These are phyloP conservation scores for Plenodomus biglobosus DNA, from an alignment of 2,329 filamentous ascomycete genomes.

Conservation along the genomic window DNA sequence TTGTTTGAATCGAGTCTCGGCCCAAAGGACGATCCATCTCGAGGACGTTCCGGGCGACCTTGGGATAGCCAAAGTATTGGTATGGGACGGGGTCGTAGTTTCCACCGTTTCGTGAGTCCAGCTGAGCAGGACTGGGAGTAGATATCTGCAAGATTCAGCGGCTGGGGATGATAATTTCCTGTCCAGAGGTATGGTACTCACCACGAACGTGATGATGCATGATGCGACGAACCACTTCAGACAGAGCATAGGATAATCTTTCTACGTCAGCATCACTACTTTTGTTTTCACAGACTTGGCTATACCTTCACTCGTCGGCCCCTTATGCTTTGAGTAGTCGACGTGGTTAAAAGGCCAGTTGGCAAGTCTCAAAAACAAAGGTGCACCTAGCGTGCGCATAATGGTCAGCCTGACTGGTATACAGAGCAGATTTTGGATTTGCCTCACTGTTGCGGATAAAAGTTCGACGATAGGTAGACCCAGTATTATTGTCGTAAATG, in stretches of 20 bases:
- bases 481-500: constrained; percentile 32
- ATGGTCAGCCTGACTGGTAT: no score
- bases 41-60: constrained; percentile 33
- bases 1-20: constrained; percentile 12
- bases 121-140: constrained; percentile 17
- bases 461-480: constrained; percentile 33
- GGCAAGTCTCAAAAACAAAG: constrained; percentile 30
- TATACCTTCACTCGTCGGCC: constrained; percentile 22
- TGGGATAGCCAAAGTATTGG: constrained; percentile 33
- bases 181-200: constrained; percentile 13
- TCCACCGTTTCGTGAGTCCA: constrained; percentile 21
- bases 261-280: constrained; percentile 1
- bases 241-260: constrained; percentile 27
- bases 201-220: constrained; percentile 27
- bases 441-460: constrained; percentile 26
- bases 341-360: constrained; percentile 38
- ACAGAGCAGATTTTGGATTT: no score
- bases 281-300: background rate
- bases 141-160: constrained; percentile 19
- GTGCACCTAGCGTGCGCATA: constrained; percentile 11
- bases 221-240: constrained; percentile 36
- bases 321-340: constrained; percentile 21
- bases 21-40: constrained; percentile 20
- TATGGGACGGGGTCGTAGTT: constrained; percentile 35
- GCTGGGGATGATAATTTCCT: no score